Evolutionary conservation across 75 land plant genomes (phyloP).

Genomic region (Pinus albicaulis): DNA sequence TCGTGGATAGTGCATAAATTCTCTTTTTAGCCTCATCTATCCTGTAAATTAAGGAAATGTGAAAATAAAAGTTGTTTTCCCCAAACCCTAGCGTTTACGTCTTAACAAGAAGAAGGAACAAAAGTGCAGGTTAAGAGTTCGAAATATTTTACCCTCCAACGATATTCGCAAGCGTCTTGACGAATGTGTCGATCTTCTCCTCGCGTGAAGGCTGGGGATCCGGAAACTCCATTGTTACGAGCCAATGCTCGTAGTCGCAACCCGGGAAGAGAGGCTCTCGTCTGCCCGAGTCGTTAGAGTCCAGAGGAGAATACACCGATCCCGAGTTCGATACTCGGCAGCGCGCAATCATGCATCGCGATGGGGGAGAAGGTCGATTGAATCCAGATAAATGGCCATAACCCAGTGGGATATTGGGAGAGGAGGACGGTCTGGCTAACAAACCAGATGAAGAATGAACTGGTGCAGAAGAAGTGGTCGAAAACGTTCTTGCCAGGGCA

Average conservation of each 20-base stretch:
- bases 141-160: slow-evolving; percentile 5
- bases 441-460: neutral
- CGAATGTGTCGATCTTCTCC: slow-evolving; percentile 4
- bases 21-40: slow-evolving; percentile 7
- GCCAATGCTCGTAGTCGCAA: slow-evolving; percentile 1
- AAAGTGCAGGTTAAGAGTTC: neutral
- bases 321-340: slow-evolving; percentile 4
- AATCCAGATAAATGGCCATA: neutral
- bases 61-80: neutral
- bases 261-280: neutral
- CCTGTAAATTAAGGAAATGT: slow-evolving; percentile 1
- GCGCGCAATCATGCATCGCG: neutral
- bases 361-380: neutral
- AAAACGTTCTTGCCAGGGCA: neutral
- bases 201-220: slow-evolving; percentile 3
- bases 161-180: slow-evolving; percentile 2
- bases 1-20: slow-evolving; percentile 10
- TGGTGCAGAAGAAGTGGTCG: neutral
- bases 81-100: no score
- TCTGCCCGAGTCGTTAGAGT: neutral
- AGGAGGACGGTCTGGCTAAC: neutral
- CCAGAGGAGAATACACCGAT: slow-evolving; percentile 6
- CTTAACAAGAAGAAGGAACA: neutral
- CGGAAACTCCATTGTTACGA: slow-evolving; percentile 6
- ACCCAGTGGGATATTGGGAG: neutral